Base-by-base conservation (phyloP, 75 land plant genomes). In the Chamaecyparis obtusa region DNA sequence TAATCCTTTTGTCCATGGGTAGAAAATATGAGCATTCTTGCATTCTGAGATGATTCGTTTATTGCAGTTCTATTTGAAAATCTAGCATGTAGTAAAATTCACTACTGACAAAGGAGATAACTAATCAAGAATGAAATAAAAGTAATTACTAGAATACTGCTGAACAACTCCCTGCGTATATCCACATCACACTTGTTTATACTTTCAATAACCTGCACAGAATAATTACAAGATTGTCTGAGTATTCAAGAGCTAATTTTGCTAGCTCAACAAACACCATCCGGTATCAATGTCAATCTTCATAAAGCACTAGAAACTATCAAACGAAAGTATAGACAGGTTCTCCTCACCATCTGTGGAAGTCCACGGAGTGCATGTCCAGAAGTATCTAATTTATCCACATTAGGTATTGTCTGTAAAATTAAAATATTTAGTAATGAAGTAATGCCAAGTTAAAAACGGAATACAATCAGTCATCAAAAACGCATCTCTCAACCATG, bases 131-230 rank as follows among this genome's bases (percentile, higher is more conserved):
- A 11, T n/a, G 5, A 11, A 81, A n/a, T 46, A 41, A 21, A 81
- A 81, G 3, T 1, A 44, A 33, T 86, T 94, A 97, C 99, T 94
- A 97, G 83, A 67, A 97, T 95, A 79, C 94, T 95, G 84, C 95
- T 95, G 83, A 91, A 96, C 15, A 97, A 88, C 87, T 97, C 99
- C 88, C 95, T 93, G 32, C 99, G 95, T 41, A 97, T 97, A 87
- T 97, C 99, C 87, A 92, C 94, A 88, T 97, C 99, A 89, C 96
- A 96, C 88, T 90, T 97, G 81, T 93, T 96, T 87, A 97, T 95
- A 90, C 99, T 96, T 67, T 97, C 98, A 64, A 95, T 89, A 54
- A 97, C 99, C 99, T 97, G 92, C 74, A 72, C 17, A 75, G 30
- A 48, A 88, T 44, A 16, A 88, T 44, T 39, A 88, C 72, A 84